Percentiles rank a stretch among this genome's conserved stretches.
Evolutionary conservation across 148 eudicot species (phyloP).

Genomic region (Camellia sinensis): DNA sequence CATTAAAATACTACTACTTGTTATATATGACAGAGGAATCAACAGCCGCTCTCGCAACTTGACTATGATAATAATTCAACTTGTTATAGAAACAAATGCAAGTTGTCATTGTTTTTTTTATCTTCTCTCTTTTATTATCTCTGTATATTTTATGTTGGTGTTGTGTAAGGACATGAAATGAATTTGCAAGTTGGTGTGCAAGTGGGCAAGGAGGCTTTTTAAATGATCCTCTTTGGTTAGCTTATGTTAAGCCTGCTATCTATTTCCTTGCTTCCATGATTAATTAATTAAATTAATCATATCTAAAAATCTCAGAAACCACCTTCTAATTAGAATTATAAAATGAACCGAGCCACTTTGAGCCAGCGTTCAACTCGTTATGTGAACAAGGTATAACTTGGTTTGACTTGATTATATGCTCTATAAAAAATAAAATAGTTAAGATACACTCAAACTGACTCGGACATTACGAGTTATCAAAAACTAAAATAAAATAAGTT

Average conservation of each 20-base stretch:
- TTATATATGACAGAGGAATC: neutral
- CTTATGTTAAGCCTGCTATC: too few relatives aligned
- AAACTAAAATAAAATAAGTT: too few relatives aligned
- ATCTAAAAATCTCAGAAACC: neutral
- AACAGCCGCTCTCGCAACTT: slow-evolving; percentile 4
- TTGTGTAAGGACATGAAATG: neutral
- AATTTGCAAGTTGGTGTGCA: slow-evolving; percentile 11
- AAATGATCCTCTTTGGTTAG: neutral
- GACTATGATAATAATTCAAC: neutral
- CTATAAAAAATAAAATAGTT: too few relatives aligned
- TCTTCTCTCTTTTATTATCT: neutral
- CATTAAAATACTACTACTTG: neutral
- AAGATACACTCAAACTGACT: too few relatives aligned
- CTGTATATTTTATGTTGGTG: neutral
- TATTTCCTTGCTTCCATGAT: neutral
- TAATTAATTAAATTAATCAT: neutral
- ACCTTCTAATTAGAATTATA: neutral
- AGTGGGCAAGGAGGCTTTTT: slow-evolving; percentile 3
- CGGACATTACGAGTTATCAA: too few relatives aligned
- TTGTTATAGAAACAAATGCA: neutral
- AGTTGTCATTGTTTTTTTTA: neutral
- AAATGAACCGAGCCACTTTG: too few relatives aligned
- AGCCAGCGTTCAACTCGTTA: too few relatives aligned
- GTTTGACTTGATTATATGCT: too few relatives aligned
- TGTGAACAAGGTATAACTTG: too few relatives aligned